phyloP scores from a whole-genome alignment of 371 early-diverging fungal species.

The Circinella minor region DNA sequence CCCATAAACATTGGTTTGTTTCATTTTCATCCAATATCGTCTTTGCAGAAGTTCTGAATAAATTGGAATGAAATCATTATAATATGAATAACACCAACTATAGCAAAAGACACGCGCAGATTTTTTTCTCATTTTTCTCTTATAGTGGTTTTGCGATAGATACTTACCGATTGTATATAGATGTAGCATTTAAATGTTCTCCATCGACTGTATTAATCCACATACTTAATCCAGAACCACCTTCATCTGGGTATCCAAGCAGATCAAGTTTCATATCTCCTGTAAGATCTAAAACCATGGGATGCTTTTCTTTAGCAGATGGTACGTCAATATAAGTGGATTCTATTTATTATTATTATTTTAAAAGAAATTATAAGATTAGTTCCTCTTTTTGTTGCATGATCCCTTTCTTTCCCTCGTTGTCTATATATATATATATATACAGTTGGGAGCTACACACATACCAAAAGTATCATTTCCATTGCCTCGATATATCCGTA shows the following conservation, averaged over 20 bases:
- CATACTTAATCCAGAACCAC: conserved; percentile 44
- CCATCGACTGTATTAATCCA: conserved; percentile 58
- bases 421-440: not conserved
- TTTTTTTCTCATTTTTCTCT: too few species aligned
- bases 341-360: conserved; percentile 27
- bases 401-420: not conserved
- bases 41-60: conserved; percentile 36
- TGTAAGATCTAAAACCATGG: conserved; percentile 79
- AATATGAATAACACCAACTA: too few species aligned
- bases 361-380: not conserved
- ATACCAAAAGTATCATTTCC: conserved; percentile 68
- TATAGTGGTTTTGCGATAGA: not conserved
- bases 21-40: conserved; percentile 25
- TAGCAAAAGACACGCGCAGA: too few species aligned
- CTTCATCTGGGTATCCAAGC: conserved; percentile 68
- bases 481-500: conserved; percentile 77
- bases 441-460: too few species aligned
- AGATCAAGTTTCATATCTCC: conserved; percentile 83
- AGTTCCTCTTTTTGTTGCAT: not conserved
- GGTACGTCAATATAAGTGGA: conserved; percentile 50
- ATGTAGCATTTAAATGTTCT: conserved; percentile 19
- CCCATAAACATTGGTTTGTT: conserved; percentile 62
- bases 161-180: conserved; percentile 44
- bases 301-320: conserved; percentile 66
- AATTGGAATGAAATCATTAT: not conserved